Evolutionary conservation across 352 stramenopile genomes (phyloP), one percentile per base, ranked within the genome.

Genomic region (Globisporangium nagaii): DNA sequence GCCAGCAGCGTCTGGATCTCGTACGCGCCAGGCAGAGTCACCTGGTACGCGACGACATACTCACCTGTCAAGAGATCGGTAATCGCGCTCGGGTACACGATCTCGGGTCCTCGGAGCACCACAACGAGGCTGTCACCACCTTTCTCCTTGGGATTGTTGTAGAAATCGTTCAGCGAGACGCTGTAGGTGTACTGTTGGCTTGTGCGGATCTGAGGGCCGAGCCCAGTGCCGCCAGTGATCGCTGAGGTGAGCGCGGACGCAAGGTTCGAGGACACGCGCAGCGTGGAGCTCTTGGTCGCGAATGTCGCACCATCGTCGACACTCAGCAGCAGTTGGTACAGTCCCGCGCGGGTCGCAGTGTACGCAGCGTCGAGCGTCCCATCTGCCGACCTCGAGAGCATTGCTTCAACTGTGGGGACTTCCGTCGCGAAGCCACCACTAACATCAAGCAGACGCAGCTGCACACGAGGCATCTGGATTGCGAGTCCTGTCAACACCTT

Each of bases 1-100:
- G 68, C 64, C 5, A 87, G 58, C 28, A 61, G 24, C 7, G 63
- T 81, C 51, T 86, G 60, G 34, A 81, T 70, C 45, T 88, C 66
- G 53, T 83, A 85, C 2, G 57, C 9, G 0, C 75, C 71, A 25
- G 64, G 52, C 22, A 68, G 49, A 8, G 53, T 50, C 17, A 68
- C 58, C 15, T 50, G 32, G 32, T 83, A 84, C 8, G 51, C 60
- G 17, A 80, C 69, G 22, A 65, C 35, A 47, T 86, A 86, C 12
- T 69, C 58, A 3, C 73, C 72, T 6, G 76, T 78, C 7, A 25
- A 30, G 30, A 75, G 47, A 41, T 84, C 66, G 2, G 59, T 61
- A 17, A 84, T 53, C 6, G 47, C 66, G 3, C 46, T 57, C 9
- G 44, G 46, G 4, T 53, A 48, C n/a, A 73, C 63, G 28, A 47